Percentiles rank a stretch among this genome's conserved stretches.
Evolutionary conservation across 2,329 filamentous ascomycete genomes (phyloP).

Genomic region (Nannizziopsis arthrosporioides): DNA sequence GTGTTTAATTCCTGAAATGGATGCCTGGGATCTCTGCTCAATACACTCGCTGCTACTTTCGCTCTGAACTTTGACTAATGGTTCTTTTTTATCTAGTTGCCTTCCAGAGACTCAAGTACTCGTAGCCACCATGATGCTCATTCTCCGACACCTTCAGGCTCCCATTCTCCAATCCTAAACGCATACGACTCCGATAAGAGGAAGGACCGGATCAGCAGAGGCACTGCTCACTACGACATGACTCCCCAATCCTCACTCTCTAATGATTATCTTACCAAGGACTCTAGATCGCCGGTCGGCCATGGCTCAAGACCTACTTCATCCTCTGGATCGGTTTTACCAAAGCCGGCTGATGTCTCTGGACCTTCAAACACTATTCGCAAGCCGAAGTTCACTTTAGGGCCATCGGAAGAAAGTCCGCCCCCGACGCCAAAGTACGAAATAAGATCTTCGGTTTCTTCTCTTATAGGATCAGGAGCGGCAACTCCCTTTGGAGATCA

Average conservation of each 20-base stretch:
- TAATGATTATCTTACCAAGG: constrained; percentile 28
- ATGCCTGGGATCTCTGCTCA: too few relatives aligned
- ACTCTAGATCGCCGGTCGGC: constrained; percentile 19
- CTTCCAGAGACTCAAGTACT: constrained; percentile 49
- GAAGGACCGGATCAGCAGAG: constrained; percentile 25
- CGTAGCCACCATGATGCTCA: constrained; percentile 45
- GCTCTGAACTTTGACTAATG: background rate
- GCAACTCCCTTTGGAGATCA: constrained; percentile 67
- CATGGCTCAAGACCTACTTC: constrained; percentile 28
- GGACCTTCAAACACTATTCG: constrained; percentile 28
- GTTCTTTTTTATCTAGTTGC: constrained; percentile 23
- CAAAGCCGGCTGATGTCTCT: constrained; percentile 36
- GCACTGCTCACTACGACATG: constrained; percentile 29
- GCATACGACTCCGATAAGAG: constrained; percentile 59
- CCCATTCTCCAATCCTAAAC: constrained; percentile 82
- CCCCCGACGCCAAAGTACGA: constrained; percentile 46
- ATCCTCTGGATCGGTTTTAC: constrained; percentile 31
- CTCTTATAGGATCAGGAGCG: constrained; percentile 56
- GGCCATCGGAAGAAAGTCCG: constrained; percentile 50
- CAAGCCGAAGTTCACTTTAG: constrained; percentile 45
- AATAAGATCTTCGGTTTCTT: constrained; percentile 35
- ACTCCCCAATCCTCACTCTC: constrained; percentile 46
- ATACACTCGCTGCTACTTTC: background rate
- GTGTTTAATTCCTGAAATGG: constrained; percentile 14
- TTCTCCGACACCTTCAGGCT: constrained; percentile 55